Evolutionary conservation across 345 rosid genomes (phyloP).

Genomic region (Populus davidiana): DNA sequence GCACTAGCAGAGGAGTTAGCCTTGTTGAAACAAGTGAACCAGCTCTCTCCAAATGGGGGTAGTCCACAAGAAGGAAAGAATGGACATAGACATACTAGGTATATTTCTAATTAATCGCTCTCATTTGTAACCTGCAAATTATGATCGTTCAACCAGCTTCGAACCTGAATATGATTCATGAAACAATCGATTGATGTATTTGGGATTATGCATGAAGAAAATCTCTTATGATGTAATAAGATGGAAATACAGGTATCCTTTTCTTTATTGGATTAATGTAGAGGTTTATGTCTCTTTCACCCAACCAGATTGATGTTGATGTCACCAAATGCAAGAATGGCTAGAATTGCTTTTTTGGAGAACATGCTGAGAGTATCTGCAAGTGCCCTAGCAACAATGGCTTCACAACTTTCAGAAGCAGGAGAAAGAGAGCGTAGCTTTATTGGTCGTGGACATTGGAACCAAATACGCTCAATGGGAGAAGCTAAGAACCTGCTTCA

Average conservation of each 20-base stretch:
- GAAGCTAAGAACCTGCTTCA: constrained; percentile 97
- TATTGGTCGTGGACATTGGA: constrained; percentile 92
- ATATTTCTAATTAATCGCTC: background rate
- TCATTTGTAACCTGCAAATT: constrained; percentile 58
- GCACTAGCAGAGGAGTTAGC: constrained; percentile 90
- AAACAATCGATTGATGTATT: background rate
- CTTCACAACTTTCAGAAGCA: constrained; percentile 97
- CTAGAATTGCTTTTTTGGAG: constrained; percentile 87
- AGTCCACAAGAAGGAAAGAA: constrained; percentile 93
- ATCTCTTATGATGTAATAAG: background rate
- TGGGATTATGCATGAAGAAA: background rate
- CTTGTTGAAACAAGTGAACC: constrained; percentile 81
- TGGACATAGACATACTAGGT: constrained; percentile 32
- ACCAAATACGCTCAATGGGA: constrained; percentile 95
- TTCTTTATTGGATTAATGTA: constrained; percentile 23
- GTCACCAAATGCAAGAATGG: constrained; percentile 90
- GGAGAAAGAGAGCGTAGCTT: constrained; percentile 90
- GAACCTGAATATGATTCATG: background rate
- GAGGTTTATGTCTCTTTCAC: constrained; percentile 10
- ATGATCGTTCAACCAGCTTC: background rate
- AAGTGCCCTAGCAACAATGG: constrained; percentile 91
- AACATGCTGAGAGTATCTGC: constrained; percentile 88
- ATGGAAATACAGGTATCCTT: constrained; percentile 28
- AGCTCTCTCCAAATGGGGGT: constrained; percentile 75
- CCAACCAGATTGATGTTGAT: constrained; percentile 22